These are phyloP conservation scores for Chimonanthus salicifolius DNA, from an alignment of 164 flowering plant species.

Conservation along the genomic window DNA sequence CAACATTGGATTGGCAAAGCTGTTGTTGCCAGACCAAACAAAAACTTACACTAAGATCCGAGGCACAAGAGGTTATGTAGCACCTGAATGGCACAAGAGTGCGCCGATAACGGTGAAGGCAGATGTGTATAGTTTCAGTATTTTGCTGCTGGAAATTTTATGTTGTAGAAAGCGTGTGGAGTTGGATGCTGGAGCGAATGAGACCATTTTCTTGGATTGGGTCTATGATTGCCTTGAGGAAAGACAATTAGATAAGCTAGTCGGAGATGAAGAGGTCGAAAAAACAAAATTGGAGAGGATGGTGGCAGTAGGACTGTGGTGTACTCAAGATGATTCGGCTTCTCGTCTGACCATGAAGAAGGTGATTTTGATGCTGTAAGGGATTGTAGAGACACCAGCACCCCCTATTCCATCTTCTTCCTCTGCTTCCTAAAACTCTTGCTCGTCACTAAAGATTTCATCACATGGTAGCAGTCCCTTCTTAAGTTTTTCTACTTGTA, in stretches of 20 bases:
- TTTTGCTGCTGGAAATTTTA: slow-evolving; percentile 25
- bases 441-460: no score
- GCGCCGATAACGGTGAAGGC: slow-evolving; percentile 25
- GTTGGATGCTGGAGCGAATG: slow-evolving; percentile 8
- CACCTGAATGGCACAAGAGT: slow-evolving; percentile 34
- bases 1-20: slow-evolving; percentile 24
- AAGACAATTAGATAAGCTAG: slow-evolving; percentile 14
- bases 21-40: slow-evolving; percentile 15
- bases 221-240: slow-evolving; percentile 19
- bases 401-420: slow-evolving; percentile 24
- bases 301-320: slow-evolving; percentile 33
- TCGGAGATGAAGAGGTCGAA: slow-evolving; percentile 16
- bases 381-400: slow-evolving; percentile 17
- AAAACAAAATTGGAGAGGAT: slow-evolving; percentile 16
- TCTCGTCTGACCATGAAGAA: slow-evolving; percentile 36
- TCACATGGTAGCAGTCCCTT: no score
- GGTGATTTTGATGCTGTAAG: slow-evolving; percentile 37
- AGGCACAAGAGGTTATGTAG: slow-evolving; percentile 38
- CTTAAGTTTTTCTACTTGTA: no score
- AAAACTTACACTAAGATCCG: slow-evolving; percentile 19
- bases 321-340: slow-evolving; percentile 31
- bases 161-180: slow-evolving; percentile 17
- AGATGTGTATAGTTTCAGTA: slow-evolving; percentile 35
- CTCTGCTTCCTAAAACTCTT: no score
- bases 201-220: slow-evolving; percentile 25